Conservation (phyloP, 306 rosid genomes). For the Oxytropis ochrocephala region DNA sequence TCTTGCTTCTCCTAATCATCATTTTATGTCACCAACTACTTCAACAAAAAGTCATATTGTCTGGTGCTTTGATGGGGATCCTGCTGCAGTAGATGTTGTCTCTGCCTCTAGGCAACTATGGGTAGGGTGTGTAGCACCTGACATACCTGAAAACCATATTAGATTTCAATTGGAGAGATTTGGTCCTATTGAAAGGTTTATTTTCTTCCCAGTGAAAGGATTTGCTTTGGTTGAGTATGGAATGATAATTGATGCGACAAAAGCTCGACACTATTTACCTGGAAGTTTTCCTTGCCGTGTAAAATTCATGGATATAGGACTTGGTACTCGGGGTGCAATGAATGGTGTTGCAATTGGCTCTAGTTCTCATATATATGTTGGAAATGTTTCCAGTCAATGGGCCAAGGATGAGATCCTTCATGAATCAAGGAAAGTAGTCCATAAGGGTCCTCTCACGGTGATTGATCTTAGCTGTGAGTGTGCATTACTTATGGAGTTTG, state of each 20-base stretch:
- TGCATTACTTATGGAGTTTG: constrained; percentile 84
- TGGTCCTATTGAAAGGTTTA: constrained; percentile 70
- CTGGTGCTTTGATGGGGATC: constrained; percentile 89
- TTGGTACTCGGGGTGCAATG: constrained; percentile 80
- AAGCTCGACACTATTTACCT: constrained; percentile 65
- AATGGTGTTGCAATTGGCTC: constrained; percentile 86
- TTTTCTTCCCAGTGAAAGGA: constrained; percentile 61
- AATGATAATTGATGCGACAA: constrained; percentile 70
- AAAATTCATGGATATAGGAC: constrained; percentile 82
- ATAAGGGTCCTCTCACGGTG: constrained; percentile 56
- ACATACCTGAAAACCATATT: constrained; percentile 70
- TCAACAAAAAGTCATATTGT: constrained; percentile 41
- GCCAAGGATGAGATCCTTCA: constrained; percentile 86
- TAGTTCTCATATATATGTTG: constrained; percentile 66
- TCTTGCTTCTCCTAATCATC: constrained; percentile 58
- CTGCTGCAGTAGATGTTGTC: constrained; percentile 70
- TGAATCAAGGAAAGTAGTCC: constrained; percentile 66
- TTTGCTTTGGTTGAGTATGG: constrained; percentile 84
- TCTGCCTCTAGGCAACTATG: constrained; percentile 90
- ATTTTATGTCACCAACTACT: constrained; percentile 37
- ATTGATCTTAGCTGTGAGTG: constrained; percentile 77
- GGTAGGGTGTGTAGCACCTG: constrained; percentile 61
- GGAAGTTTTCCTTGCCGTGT: constrained; percentile 71
- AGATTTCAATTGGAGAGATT: constrained; percentile 84
- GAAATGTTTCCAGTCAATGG: constrained; percentile 77